Base-by-base conservation (phyloP, 768 basidiomycete species). In the Austroboletus eburneus region DNA sequence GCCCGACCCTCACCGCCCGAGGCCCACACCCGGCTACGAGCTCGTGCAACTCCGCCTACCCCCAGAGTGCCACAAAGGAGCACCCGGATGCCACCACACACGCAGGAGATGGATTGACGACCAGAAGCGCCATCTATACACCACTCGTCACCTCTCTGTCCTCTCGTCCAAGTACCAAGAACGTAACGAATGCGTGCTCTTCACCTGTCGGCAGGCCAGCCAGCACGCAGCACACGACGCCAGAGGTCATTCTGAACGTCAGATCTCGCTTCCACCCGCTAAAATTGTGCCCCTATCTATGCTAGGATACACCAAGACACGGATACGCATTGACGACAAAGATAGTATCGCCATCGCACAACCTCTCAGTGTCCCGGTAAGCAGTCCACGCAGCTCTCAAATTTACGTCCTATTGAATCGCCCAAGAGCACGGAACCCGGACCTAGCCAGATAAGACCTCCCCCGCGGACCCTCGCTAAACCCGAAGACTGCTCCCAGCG, bases 41-140 rank as follows among this genome's bases (percentile, higher is more conserved):
- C 40, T 48, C 41, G 46, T 41, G 21, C 32, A 45, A 35, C 30
- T 40, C 25, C 45, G 33, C 21, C 48, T 48, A n/a, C 54, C 53
- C 22, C 40, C 23, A 2, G 48, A 54, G 24, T 65, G 51, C 34
- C 42, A n/a, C 10, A 49, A 42, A 35, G 55, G 48, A 10, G 46
- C 21, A 10, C 48, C 50, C 17, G 27, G 52, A 16, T 29, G 17
- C 39, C 46, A 48, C 8, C 27, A 36, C 21, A 37, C 52, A 7
- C 50, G 42, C 43, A 30, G 50, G 32, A 35, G 33, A 16, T 61
- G 59, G 57, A 39, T 51, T 4, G 30, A 43, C 30, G 39, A 34
- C 39, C 59, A 53, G 43, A 55, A 37, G 37, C 37, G 24, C 22
- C 16, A 32, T 30, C 25, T 55, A 9, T 5, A 17, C 30, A 45